A percentile compares a stretch with the other conserved stretches of the same genome.
These are phyloP conservation scores for Hyaloscypha finlandica DNA, from an alignment of 495 filamentous ascomycete genomes.

Conservation along the genomic window DNA sequence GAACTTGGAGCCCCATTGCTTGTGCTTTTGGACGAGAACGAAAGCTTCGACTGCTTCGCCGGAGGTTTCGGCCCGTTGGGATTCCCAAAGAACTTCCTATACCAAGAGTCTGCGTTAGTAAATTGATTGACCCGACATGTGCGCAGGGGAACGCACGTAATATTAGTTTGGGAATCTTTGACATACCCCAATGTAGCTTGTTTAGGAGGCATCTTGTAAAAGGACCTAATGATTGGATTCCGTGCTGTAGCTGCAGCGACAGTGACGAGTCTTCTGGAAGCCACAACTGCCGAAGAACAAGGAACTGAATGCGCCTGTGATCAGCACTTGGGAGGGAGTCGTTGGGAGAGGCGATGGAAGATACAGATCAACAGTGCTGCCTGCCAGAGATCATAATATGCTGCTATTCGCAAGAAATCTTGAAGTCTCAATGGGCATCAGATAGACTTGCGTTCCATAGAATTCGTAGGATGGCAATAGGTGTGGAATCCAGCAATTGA, in stretches of 20 bases:
- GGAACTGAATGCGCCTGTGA: not conserved
- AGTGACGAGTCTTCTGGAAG: constrained; percentile 21
- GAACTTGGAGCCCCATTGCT: constrained; percentile 22
- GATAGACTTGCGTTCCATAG: not conserved
- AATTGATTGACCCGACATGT: constrained; percentile 1
- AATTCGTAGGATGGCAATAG: not conserved
- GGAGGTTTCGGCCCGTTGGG: constrained; percentile 54
- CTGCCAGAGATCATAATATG: not conserved
- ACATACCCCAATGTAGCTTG: constrained; percentile 96
- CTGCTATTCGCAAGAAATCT: not conserved
- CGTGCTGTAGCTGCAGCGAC: constrained; percentile 5
- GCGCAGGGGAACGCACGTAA: constrained; percentile 66
- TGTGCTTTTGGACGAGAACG: constrained; percentile 56
- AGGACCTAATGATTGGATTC: constrained; percentile 13
- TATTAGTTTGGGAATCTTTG: constrained; percentile 71
- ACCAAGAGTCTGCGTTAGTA: constrained; percentile 18
- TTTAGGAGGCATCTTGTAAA: constrained; percentile 57
- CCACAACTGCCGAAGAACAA: constrained; percentile 23
- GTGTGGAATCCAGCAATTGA: not conserved
- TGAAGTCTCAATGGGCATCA: not conserved
- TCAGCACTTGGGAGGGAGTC: too few species aligned
- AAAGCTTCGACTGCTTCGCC: constrained; percentile 73
- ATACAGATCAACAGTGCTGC: not conserved
- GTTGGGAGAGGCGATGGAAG: not conserved
- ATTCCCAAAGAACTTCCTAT: constrained; percentile 70